These are phyloP conservation scores for Arthrobotrys sphaeroides DNA, from an alignment of 2,329 filamentous ascomycete species.

Conservation along the genomic window DNA sequence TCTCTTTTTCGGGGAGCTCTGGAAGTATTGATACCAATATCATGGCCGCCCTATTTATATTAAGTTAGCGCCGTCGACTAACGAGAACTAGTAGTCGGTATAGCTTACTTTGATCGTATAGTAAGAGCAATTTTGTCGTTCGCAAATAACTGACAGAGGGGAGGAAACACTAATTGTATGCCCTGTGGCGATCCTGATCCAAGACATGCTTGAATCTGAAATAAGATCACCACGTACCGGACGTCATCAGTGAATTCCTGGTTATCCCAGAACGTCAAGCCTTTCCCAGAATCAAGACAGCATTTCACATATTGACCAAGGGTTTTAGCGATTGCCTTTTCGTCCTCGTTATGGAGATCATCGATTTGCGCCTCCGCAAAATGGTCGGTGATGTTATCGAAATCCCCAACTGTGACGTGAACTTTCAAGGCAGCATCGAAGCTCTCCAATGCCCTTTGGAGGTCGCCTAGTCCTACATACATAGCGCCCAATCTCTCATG, in stretches of 20 bases:
- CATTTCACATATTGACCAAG: slow-evolving; percentile 46
- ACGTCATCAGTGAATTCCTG: slow-evolving; percentile 10
- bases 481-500: slow-evolving; percentile 55
- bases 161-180: slow-evolving; percentile 5
- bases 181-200: slow-evolving; percentile 5
- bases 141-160: slow-evolving; percentile 33
- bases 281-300: slow-evolving; percentile 16
- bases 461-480: slow-evolving; percentile 55
- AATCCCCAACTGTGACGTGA: slow-evolving; percentile 33
- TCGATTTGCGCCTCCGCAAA: slow-evolving; percentile 38
- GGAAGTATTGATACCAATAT: slow-evolving; percentile 29
- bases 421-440: slow-evolving; percentile 26
- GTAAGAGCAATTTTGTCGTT: neutral
- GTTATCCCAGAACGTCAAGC: slow-evolving; percentile 32
- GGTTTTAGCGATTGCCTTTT: slow-evolving; percentile 36
- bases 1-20: slow-evolving; percentile 28
- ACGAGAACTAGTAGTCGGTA: neutral
- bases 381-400: slow-evolving; percentile 36
- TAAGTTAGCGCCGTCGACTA: neutral
- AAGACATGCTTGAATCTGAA: slow-evolving; percentile 34
- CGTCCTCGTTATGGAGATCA: slow-evolving; percentile 42
- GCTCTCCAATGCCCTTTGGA: slow-evolving; percentile 53
- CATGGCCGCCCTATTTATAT: slow-evolving; percentile 26
- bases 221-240: slow-evolving; percentile 15
- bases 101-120: slow-evolving; percentile 34